Evolutionary conservation across 495 filamentous ascomycete species (phyloP).

Genomic region (Hypoxylon crocopeplum): DNA sequence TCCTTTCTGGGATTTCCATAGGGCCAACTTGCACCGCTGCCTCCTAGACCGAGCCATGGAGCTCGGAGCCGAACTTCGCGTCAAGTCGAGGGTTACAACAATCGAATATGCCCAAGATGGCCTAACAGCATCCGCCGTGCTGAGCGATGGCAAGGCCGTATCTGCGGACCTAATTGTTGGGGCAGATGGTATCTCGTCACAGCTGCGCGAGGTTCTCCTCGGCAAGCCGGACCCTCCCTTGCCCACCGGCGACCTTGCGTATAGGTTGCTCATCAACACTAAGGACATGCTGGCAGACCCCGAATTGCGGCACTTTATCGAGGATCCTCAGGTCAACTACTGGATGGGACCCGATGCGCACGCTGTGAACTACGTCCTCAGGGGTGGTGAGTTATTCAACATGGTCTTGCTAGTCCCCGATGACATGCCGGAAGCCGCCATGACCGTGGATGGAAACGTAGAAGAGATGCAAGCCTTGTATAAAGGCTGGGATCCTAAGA

Average conservation of each 20-base stretch:
- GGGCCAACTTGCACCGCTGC: slow-evolving; percentile 63
- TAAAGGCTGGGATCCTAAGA: slow-evolving; percentile 64
- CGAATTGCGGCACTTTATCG: slow-evolving; percentile 55
- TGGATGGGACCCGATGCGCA: slow-evolving; percentile 71
- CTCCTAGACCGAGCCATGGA: slow-evolving; percentile 59
- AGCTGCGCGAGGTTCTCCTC: slow-evolving; percentile 56
- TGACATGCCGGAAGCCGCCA: slow-evolving; percentile 64
- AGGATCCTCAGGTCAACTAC: slow-evolving; percentile 67
- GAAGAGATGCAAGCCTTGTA: slow-evolving; percentile 72
- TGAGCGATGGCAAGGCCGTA: slow-evolving; percentile 43
- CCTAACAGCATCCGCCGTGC: slow-evolving; percentile 31
- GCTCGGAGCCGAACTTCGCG: slow-evolving; percentile 58
- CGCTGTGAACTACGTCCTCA: slow-evolving; percentile 69
- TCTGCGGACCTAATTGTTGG: slow-evolving; percentile 62
- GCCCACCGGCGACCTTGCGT: slow-evolving; percentile 72
- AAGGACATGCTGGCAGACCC: slow-evolving; percentile 61
- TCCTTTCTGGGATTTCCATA: slow-evolving; percentile 65
- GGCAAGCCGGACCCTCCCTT: slow-evolving; percentile 52
- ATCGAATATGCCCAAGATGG: slow-evolving; percentile 47
- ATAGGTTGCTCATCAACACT: slow-evolving; percentile 64
- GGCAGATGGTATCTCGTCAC: slow-evolving; percentile 64
- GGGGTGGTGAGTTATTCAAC: slow-evolving; percentile 68
- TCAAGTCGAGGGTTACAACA: slow-evolving; percentile 51
- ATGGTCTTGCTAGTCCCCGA: slow-evolving; percentile 75
- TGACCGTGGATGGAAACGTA: slow-evolving; percentile 61